Evolutionary conservation across 2,329 filamentous ascomycete genomes (phyloP).

Genomic region (Teratosphaeria gauchensis): DNA sequence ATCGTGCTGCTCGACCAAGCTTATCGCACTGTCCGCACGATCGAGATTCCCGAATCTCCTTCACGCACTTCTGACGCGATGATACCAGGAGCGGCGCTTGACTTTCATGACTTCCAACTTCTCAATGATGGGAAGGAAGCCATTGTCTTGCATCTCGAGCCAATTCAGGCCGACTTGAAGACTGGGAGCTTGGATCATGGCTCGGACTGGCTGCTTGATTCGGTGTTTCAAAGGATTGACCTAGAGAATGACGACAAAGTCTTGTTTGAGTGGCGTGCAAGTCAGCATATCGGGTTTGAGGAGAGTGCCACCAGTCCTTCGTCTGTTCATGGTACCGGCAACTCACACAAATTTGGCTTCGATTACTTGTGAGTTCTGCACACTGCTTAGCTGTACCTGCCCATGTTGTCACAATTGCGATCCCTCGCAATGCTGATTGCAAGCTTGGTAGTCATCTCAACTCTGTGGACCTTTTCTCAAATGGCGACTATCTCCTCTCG

Average conservation of each 20-base stretch:
- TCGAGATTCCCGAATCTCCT: background rate
- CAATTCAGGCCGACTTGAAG: background rate
- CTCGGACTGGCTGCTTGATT: background rate
- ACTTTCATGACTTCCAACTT: background rate
- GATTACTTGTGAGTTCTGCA: background rate
- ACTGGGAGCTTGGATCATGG: background rate
- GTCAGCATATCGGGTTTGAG: background rate
- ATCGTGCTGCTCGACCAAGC: background rate
- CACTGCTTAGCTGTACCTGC: background rate
- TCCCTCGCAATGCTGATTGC: too few species aligned
- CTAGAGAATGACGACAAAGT: background rate
- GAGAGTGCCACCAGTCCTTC: background rate
- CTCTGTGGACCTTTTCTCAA: conserved; percentile 40
- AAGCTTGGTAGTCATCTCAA: conserved; percentile 36
- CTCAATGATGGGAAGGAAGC: background rate
- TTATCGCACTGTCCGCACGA: background rate
- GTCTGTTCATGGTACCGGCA: background rate
- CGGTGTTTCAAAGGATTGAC: background rate
- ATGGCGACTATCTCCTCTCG: conserved; percentile 45
- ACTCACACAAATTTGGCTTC: background rate
- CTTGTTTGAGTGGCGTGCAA: background rate
- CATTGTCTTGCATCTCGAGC: background rate
- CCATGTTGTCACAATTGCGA: too few species aligned
- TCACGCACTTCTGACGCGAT: too few species aligned
- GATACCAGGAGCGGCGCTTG: background rate